phyloP scores from a whole-genome alignment of 2,329 filamentous ascomycete genomes.

The Penicillium sp. region DNA sequence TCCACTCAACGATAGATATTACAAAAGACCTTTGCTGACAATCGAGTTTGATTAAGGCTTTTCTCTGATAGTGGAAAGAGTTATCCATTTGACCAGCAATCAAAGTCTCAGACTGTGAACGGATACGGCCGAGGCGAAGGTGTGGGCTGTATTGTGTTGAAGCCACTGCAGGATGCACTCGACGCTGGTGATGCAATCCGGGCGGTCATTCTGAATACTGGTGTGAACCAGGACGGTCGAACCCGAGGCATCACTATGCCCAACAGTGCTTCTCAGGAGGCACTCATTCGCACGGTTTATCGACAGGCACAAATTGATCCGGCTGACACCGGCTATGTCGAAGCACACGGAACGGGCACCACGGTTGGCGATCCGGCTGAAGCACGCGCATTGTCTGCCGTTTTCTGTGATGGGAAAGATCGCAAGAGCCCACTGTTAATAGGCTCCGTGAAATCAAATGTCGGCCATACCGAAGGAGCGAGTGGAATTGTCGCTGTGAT shows the following conservation, averaged over 20 bases:
- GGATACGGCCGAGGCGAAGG: slow-evolving; percentile 42
- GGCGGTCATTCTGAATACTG: slow-evolving; percentile 23
- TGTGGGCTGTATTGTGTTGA: slow-evolving; percentile 30
- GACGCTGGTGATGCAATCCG: slow-evolving; percentile 28
- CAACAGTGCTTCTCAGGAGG: slow-evolving; percentile 38
- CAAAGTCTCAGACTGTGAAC: slow-evolving; percentile 17
- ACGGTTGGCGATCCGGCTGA: slow-evolving; percentile 38
- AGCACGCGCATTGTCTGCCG: slow-evolving; percentile 22
- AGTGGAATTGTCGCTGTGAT: slow-evolving; percentile 32
- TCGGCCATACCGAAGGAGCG: slow-evolving; percentile 33
- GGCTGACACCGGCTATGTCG: slow-evolving; percentile 36
- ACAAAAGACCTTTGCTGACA: neutral
- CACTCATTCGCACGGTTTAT: slow-evolving; percentile 42
- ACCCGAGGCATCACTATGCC: slow-evolving; percentile 31
- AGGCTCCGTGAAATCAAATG: slow-evolving; percentile 33
- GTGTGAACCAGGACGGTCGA: slow-evolving; percentile 26
- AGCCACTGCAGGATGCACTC: slow-evolving; percentile 26
- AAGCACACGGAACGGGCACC: slow-evolving; percentile 49
- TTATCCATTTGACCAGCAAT: slow-evolving; percentile 26
- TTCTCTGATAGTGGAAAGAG: slow-evolving; percentile 27
- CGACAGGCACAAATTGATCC: slow-evolving; percentile 38
- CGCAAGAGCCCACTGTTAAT: slow-evolving; percentile 26
- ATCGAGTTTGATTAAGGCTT: slow-evolving; percentile 9
- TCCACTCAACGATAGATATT: neutral
- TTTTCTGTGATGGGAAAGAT: slow-evolving; percentile 23